phyloP scores from a whole-genome alignment of 768 basidiomycete species.

The Podaxis carcinomalis region DNA sequence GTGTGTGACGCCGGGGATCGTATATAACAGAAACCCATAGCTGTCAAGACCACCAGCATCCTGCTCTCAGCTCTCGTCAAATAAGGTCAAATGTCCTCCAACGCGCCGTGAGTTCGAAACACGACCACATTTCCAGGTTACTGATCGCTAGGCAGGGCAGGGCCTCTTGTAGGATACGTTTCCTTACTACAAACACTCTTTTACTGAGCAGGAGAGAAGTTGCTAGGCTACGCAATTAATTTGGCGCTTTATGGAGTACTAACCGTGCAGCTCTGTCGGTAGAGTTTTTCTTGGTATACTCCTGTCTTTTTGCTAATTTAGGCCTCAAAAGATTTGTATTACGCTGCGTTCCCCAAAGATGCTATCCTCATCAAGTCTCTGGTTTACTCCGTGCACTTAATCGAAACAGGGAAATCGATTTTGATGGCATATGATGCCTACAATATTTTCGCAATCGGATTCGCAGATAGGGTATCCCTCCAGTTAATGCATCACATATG shows the following conservation, averaged over 20 bases:
- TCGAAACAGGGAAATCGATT: not conserved
- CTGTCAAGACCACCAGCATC: not conserved
- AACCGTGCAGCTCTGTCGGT: not conserved
- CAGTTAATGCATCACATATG: not conserved
- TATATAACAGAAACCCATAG: not conserved
- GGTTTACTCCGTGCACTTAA: conserved; percentile 1
- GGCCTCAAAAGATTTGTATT: conserved; percentile 2
- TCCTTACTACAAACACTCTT: not conserved
- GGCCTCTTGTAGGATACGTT: not conserved
- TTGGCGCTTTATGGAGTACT: not conserved
- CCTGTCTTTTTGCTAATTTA: not conserved
- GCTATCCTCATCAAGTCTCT: not conserved
- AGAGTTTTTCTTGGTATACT: not conserved
- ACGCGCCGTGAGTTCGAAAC: not conserved
- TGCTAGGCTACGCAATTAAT: not conserved
- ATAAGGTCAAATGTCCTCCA: not conserved
- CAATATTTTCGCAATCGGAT: not conserved
- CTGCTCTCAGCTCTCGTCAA: not conserved
- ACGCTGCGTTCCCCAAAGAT: conserved; percentile 10
- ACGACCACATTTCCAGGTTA: not conserved
- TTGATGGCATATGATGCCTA: not conserved
- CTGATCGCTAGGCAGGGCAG: not conserved
- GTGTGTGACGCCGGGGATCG: not conserved
- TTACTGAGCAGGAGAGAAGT: not conserved
- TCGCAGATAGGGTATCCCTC: not conserved